Conservation (phyloP, 2,329 filamentous ascomycete species). For the Cercospora sp. region DNA sequence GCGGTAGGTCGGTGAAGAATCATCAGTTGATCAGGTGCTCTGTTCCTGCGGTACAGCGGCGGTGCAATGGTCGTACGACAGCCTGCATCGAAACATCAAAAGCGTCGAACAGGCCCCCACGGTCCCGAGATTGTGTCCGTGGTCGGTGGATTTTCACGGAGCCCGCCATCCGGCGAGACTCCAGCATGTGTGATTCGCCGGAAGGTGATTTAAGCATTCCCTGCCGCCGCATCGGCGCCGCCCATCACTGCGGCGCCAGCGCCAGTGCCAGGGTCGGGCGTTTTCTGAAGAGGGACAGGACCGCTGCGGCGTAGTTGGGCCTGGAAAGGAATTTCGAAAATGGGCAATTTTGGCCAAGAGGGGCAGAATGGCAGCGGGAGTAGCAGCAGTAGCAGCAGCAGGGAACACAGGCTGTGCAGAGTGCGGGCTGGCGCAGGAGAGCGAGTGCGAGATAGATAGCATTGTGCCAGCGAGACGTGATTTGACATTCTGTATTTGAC, state of each 20-base stretch:
- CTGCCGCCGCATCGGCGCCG: conserved; percentile 7
- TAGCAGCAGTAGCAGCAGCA: neutral
- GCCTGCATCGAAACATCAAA: neutral
- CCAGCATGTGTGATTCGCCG: neutral
- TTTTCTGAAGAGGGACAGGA: conserved; percentile 3
- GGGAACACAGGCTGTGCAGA: neutral
- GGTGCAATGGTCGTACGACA: conserved; percentile 2
- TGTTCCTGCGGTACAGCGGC: neutral
- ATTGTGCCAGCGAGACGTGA: neutral
- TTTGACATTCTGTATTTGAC: neutral
- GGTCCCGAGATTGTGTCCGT: conserved; percentile 4
- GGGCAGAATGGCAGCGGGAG: neutral
- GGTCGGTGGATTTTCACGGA: neutral
- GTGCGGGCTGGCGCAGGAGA: neutral
- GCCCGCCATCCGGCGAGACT: neutral
- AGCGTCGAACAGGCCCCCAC: neutral
- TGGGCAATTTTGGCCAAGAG: neutral
- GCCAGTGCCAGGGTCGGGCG: conserved; percentile 1
- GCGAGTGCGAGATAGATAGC: neutral
- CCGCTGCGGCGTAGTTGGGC: neutral
- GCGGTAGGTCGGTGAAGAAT: neutral
- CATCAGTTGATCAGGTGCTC: neutral
- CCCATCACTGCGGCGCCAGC: conserved; percentile 3
- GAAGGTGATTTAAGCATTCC: conserved; percentile 2
- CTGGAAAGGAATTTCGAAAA: neutral